phyloP scores from a whole-genome alignment of 2,329 filamentous ascomycete species.

The Colletotrichum sp. region DNA sequence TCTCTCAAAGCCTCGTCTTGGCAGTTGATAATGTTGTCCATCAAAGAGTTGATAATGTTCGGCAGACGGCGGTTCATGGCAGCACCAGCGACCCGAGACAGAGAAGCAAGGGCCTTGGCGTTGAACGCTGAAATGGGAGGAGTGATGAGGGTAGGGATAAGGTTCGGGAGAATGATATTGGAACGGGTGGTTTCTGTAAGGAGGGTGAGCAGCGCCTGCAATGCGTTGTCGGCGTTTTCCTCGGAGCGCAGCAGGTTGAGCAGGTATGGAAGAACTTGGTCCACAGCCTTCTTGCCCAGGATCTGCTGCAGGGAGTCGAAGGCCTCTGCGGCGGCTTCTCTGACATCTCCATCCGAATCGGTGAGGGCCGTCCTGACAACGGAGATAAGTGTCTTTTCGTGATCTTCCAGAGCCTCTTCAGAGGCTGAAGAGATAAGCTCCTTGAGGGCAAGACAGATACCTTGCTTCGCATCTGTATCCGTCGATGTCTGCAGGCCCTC shows the following conservation, averaged over 20 bases:
- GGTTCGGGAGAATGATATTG: conserved; percentile 95
- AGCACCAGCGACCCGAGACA: conserved; percentile 88
- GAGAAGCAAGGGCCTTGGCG: conserved; percentile 88
- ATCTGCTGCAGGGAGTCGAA: conserved; percentile 96
- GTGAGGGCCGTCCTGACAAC: conserved; percentile 93
- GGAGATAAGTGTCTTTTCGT: conserved; percentile 93
- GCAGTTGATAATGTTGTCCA: conserved; percentile 87
- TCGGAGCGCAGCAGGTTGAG: conserved; percentile 88
- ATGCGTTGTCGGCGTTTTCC: conserved; percentile 86
- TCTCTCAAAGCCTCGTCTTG: conserved; percentile 74
- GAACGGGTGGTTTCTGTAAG: conserved; percentile 92
- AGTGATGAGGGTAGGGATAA: conserved; percentile 90
- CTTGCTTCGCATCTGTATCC: conserved; percentile 92
- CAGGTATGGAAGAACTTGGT: conserved; percentile 92
- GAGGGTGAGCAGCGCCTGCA: conserved; percentile 90
- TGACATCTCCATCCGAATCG: conserved; percentile 86
- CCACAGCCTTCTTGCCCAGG: conserved; percentile 90
- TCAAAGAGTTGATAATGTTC: conserved; percentile 88
- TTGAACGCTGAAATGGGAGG: conserved; percentile 95
- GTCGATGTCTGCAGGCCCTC: conserved; percentile 87
- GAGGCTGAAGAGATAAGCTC: conserved; percentile 92
- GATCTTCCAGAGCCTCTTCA: conserved; percentile 87
- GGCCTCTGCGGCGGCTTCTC: conserved; percentile 94
- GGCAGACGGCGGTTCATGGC: conserved; percentile 92
- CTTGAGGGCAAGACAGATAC: conserved; percentile 94